phyloP scores from a whole-genome alignment of 352 stramenopile genomes.

The Phytophthora pisi region DNA sequence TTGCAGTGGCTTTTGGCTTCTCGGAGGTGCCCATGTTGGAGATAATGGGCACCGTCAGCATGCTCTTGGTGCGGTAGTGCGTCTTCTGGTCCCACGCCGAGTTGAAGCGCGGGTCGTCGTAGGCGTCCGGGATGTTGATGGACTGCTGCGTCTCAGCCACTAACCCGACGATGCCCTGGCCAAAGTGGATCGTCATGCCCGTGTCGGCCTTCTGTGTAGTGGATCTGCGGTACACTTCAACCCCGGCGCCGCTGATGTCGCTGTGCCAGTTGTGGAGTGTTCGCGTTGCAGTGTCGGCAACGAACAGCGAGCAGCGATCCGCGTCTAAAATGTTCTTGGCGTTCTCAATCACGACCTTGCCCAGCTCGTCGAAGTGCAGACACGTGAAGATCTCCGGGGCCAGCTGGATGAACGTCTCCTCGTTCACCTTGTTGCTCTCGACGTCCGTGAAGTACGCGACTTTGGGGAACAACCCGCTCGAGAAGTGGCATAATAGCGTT shows the following conservation, averaged over 20 bases:
- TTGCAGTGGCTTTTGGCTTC: neutral
- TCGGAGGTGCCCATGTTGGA: constrained; percentile 42
- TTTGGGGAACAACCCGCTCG: constrained; percentile 69
- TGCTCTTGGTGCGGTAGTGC: constrained; percentile 83
- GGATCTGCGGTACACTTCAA: constrained; percentile 50
- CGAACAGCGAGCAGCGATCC: constrained; percentile 77
- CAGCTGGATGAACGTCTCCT: constrained; percentile 76
- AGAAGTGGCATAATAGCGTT: constrained; percentile 60
- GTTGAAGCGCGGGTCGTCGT: constrained; percentile 81
- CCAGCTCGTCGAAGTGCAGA: constrained; percentile 77
- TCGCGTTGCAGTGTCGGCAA: constrained; percentile 55
- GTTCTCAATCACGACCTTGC: constrained; percentile 80
- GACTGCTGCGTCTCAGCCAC: constrained; percentile 65
- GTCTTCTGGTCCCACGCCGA: constrained; percentile 81
- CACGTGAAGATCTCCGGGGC: constrained; percentile 83
- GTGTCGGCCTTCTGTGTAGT: constrained; percentile 29
- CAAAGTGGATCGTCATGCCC: constrained; percentile 73
- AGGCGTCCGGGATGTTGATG: constrained; percentile 80
- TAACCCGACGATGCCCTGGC: constrained; percentile 73
- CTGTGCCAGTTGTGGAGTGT: constrained; percentile 79
- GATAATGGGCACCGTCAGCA: constrained; percentile 75
- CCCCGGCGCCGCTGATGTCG: constrained; percentile 64
- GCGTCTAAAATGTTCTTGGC: constrained; percentile 77
- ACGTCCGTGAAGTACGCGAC: constrained; percentile 81
- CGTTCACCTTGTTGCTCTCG: constrained; percentile 83